Percentiles rank a stretch among this genome's conserved stretches.
These are phyloP conservation scores for Tagetes patula DNA, from an alignment of 129 eudicot species.

Conservation along the genomic window DNA sequence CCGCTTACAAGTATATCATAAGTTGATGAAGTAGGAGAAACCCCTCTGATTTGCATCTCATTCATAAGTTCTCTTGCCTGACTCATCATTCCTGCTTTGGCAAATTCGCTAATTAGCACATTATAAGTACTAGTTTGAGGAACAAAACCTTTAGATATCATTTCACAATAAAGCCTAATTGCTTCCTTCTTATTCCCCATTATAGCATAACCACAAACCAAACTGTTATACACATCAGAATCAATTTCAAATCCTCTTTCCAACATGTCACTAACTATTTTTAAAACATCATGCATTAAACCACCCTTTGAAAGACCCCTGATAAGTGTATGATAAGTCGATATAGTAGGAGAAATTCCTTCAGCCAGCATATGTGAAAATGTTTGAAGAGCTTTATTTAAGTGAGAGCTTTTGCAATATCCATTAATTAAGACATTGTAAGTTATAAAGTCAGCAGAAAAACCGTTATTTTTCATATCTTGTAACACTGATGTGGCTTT, in stretches of 20 bases:
- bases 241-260: slow-evolving; percentile 58
- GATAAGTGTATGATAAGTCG: slow-evolving; percentile 75
- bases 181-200: slow-evolving; percentile 75
- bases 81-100: slow-evolving; percentile 77
- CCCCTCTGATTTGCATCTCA: slow-evolving; percentile 86
- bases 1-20: slow-evolving; percentile 82
- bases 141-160: slow-evolving; percentile 81
- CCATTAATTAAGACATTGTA: slow-evolving; percentile 77
- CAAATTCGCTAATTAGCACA: slow-evolving; percentile 73
- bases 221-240: slow-evolving; percentile 55
- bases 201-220: slow-evolving; percentile 74
- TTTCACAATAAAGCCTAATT: slow-evolving; percentile 86
- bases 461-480: slow-evolving; percentile 60
- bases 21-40: slow-evolving; percentile 66
- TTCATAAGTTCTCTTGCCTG: slow-evolving; percentile 91
- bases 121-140: slow-evolving; percentile 73
- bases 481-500: slow-evolving; percentile 61
- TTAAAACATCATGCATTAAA: slow-evolving; percentile 44
- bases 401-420: slow-evolving; percentile 64
- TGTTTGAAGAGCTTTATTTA: slow-evolving; percentile 52
- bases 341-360: slow-evolving; percentile 62
- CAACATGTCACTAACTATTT: slow-evolving; percentile 58
- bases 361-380: slow-evolving; percentile 63
- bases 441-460: slow-evolving; percentile 63
- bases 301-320: slow-evolving; percentile 59